Base-by-base conservation (phyloP, 164 flowering plant species). In the Stephania japonica region DNA sequence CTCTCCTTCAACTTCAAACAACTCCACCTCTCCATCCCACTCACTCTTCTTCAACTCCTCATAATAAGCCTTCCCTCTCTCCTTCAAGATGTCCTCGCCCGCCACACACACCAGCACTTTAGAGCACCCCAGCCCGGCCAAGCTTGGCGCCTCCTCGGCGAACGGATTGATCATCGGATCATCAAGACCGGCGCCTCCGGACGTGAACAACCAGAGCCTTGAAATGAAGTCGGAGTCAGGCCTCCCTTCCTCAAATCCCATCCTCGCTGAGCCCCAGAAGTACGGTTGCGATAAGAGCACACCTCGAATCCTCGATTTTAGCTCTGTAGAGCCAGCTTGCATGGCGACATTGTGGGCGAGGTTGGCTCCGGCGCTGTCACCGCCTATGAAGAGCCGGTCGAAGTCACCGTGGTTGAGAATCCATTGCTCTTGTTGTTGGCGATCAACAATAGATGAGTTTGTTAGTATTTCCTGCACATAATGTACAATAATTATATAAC, bases 361-460 rank as follows among this genome's bases (percentile, higher is more conserved):
- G 72, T 85, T 88, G 23, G 76, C 94, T 0, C 94, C 91, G 1
- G 91, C 84, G 32, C 88, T 86, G 70, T 88, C 94, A 1, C 94
- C 94, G 8, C 79, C 87, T 1, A 87, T 14, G 75, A 86, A 81
- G 13, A 90, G 24, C 38, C 79, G 56, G 0, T 68, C 27, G 61
- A 90, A 76, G 65, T 90, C 86, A 1, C 68, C 94, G 27, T 77
- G 73, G 0, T 80, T 75, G 1, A 9, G 23, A 7, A 90, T 23
- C 92, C 92, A 90, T 1, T 74, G 38, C 38, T 32, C 38, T 32
- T 32, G 38, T 32, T 32, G 38, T 32, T 32, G 38, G 38, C 4
- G 38, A 32, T 32, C 38, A 32, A 32, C 38, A 0, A 2, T 32
- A 32, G 38, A 32, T 32, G 38, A 32, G 1, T 32, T 1, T 32